These are phyloP conservation scores for Plasmodium cynomolgi DNA, from an alignment of 169 alveolate species.

Conservation along the genomic window DNA sequence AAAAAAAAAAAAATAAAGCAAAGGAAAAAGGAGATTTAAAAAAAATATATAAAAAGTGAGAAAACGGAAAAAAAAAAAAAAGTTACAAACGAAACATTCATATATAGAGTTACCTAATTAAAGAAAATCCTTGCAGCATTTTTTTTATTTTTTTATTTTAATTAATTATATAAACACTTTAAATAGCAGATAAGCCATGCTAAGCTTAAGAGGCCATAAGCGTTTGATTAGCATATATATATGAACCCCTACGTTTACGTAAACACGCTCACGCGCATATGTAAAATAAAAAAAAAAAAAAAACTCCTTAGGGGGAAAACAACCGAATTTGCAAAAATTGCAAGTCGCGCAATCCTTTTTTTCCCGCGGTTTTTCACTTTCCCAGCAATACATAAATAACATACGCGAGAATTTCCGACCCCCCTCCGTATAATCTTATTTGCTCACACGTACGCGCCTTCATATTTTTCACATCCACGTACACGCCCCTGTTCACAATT, in stretches of 20 bases:
- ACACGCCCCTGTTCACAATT: background rate
- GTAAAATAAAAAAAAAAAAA: background rate
- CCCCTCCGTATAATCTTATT: background rate
- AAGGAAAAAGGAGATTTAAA: background rate
- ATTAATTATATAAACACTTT: background rate
- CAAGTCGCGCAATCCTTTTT: background rate
- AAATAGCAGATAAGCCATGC: background rate
- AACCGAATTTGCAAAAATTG: background rate
- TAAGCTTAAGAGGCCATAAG: background rate
- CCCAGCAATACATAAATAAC: background rate
- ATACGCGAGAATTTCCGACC: background rate
- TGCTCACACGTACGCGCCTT: background rate
- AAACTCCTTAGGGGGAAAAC: background rate
- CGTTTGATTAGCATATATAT: background rate
- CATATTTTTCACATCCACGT: no score
- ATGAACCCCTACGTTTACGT: background rate
- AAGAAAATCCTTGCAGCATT: background rate
- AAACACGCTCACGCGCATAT: slow-evolving; percentile 3
- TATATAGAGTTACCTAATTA: slow-evolving; percentile 4
- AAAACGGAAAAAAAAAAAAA: background rate
- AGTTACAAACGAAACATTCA: background rate
- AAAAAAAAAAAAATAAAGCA: background rate
- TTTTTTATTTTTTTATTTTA: background rate
- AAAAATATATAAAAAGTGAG: background rate
- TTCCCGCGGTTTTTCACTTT: background rate